These are phyloP conservation scores for Trichoderma harzianum DNA, from an alignment of 2,329 filamentous ascomycete genomes.

Conservation along the genomic window DNA sequence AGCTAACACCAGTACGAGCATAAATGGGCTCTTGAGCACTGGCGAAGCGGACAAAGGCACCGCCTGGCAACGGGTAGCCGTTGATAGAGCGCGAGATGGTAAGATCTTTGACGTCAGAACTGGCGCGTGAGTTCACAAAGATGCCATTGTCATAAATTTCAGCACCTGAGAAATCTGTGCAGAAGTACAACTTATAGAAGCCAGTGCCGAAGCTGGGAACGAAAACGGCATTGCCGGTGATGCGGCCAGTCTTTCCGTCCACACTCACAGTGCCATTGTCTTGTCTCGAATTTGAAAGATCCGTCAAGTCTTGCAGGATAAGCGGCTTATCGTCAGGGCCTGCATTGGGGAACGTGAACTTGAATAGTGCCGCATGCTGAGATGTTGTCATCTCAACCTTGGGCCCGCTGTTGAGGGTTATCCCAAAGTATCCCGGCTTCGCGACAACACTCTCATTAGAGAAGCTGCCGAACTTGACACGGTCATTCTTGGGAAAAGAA, in stretches of 20 bases:
- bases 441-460: slow-evolving; percentile 51
- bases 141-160: slow-evolving; percentile 58
- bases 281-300: slow-evolving; percentile 58
- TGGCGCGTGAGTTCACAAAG: slow-evolving; percentile 56
- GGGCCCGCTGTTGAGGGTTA: slow-evolving; percentile 56
- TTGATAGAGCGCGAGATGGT: slow-evolving; percentile 50
- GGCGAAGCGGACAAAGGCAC: slow-evolving; percentile 62
- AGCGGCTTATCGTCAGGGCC: slow-evolving; percentile 46
- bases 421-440: slow-evolving; percentile 62
- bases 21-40: slow-evolving; percentile 50
- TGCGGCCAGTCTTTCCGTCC: slow-evolving; percentile 53
- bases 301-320: slow-evolving; percentile 62
- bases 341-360: slow-evolving; percentile 56
- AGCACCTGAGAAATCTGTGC: slow-evolving; percentile 62
- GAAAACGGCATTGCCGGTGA: slow-evolving; percentile 62
- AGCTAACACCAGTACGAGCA: slow-evolving; percentile 66
- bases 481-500: slow-evolving; percentile 51
- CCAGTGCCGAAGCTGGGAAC: slow-evolving; percentile 63
- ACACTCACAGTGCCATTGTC: slow-evolving; percentile 56
- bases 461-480: slow-evolving; percentile 42
- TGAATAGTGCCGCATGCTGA: slow-evolving; percentile 63
- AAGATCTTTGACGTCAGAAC: slow-evolving; percentile 44
- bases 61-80: slow-evolving; percentile 54
- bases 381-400: slow-evolving; percentile 65
- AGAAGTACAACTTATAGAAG: slow-evolving; percentile 59